Conservation (phyloP, 2,329 filamentous ascomycete genomes). For the Penicillium sp. region DNA sequence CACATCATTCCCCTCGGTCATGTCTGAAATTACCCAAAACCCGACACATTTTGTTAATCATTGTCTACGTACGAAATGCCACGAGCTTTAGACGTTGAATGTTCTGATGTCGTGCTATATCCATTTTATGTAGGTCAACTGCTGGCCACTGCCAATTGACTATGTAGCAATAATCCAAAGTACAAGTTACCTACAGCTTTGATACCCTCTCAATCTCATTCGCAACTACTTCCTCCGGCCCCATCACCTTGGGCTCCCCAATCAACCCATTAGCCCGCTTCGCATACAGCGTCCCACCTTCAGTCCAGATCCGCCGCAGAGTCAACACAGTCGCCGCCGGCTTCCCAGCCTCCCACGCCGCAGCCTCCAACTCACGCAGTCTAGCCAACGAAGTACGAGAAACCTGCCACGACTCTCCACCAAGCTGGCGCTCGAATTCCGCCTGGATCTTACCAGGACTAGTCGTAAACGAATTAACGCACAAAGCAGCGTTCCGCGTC, state of each 20-base stretch:
- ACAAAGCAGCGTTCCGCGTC: conserved; percentile 56
- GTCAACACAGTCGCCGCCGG: conserved; percentile 56
- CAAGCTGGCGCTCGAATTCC: conserved; percentile 67
- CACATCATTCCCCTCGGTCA: conserved; percentile 23
- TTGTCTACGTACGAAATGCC: conserved; percentile 11
- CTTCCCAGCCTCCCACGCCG: conserved; percentile 54
- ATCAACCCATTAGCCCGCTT: conserved; percentile 63
- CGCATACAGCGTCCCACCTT: conserved; percentile 67
- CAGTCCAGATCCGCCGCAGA: conserved; percentile 66
- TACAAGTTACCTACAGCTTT: conserved; percentile 7
- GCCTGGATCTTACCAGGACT: conserved; percentile 60
- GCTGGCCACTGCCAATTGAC: not conserved
- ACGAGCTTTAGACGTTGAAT: conserved; percentile 9
- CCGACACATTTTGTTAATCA: conserved; percentile 21
- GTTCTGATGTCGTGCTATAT: not conserved
- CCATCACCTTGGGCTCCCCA: conserved; percentile 52
- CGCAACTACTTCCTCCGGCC: conserved; percentile 48
- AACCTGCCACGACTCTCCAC: conserved; percentile 52
- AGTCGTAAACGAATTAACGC: conserved; percentile 67
- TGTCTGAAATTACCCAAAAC: conserved; percentile 24
- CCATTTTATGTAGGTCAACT: not conserved
- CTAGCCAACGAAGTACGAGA: conserved; percentile 52
- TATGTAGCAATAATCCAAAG: not conserved
- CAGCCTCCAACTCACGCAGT: conserved; percentile 55
- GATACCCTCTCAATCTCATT: conserved; percentile 21